Conservation (phyloP, 2,329 filamentous ascomycete genomes). For the Verticillium klebahnii region DNA sequence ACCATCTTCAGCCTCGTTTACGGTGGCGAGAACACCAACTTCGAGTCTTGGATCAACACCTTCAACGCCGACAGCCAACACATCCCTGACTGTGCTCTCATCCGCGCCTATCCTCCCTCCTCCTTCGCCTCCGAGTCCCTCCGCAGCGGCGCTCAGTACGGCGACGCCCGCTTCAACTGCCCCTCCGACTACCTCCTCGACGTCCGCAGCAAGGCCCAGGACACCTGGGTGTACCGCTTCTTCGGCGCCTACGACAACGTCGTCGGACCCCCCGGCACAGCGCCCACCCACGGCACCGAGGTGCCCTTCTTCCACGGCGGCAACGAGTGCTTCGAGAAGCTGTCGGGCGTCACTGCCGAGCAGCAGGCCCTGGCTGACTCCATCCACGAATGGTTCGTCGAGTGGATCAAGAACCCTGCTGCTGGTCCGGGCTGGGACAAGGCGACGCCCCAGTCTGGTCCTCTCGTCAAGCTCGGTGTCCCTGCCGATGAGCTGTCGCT, state of each 20-base stretch:
- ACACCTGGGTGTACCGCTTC: slow-evolving; percentile 39
- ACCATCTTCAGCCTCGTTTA: slow-evolving; percentile 31
- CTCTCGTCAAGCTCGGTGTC: slow-evolving; percentile 26
- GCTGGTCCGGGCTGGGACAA: slow-evolving; percentile 36
- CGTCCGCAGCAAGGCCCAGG: slow-evolving; percentile 28
- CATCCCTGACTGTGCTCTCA: slow-evolving; percentile 26
- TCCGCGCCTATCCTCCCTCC: slow-evolving; percentile 26
- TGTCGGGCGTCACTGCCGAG: slow-evolving; percentile 26
- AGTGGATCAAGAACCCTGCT: slow-evolving; percentile 37
- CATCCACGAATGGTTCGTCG: slow-evolving; percentile 35
- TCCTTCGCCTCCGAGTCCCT: slow-evolving; percentile 31
- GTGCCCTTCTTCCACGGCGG: slow-evolving; percentile 41
- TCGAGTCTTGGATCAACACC: slow-evolving; percentile 22
- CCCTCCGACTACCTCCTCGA: slow-evolving; percentile 32
- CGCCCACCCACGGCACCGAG: slow-evolving; percentile 33
- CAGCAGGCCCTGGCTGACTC: slow-evolving; percentile 36
- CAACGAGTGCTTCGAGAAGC: slow-evolving; percentile 33
- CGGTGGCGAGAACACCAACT: slow-evolving; percentile 23
- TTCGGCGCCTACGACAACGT: slow-evolving; percentile 36
- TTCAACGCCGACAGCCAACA: slow-evolving; percentile 35
- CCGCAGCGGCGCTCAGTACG: slow-evolving; percentile 36
- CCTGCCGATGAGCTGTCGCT: slow-evolving; percentile 26
- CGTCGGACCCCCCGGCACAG: slow-evolving; percentile 25
- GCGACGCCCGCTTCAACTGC: slow-evolving; percentile 42
- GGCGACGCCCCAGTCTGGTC: slow-evolving; percentile 21